Base-by-base conservation (phyloP, 331 rosid genomes). In the Malus hybrid region DNA sequence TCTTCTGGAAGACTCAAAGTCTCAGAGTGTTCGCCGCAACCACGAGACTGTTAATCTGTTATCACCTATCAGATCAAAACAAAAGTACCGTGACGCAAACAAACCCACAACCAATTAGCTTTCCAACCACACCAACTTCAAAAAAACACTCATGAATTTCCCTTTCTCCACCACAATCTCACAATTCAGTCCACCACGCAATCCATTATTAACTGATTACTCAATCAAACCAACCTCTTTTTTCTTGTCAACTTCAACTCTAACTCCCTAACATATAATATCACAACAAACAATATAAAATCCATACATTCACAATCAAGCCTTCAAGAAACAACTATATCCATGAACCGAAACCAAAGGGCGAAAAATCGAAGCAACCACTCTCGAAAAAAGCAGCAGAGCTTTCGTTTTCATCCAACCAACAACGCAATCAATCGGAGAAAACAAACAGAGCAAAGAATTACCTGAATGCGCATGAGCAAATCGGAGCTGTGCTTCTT, bases 391-490 rank as follows among this genome's bases (percentile, higher is more conserved):
- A 52, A 39, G 62, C 71, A 48, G 39, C 39, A 63, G n/a, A 63
- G 67, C 67, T 29, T 63, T 53, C 19, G 20, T 52, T 48, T 44
- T 46, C 32, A 57, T 34, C 26, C 24, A 56, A 29, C 20, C 36
- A 63, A 63, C 13, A 64, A 64, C 46, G 42, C 30, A 57, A 57
- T 10, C 9, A 64, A 16, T 18, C 44, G 18, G 16, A 46, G 52
- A 12, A 33, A 64, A 7, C 15, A 33, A 19, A 26, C 6, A 3
- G 28, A 16, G n/a, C 5, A 20, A 50, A 9, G 3, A 7, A 46
- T 6, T 7, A 90, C 97, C 91, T 92, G 96, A 78, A 88, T 32
- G 85, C 97, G 97, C 96, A 92, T 86, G 42, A 92, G 88, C 3
- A 85, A 85, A 85, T 92, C 97, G 75, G 91, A 42, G 79, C 97